phyloP scores from a whole-genome alignment of 805 yeast species.

The Candida maltosa region DNA sequence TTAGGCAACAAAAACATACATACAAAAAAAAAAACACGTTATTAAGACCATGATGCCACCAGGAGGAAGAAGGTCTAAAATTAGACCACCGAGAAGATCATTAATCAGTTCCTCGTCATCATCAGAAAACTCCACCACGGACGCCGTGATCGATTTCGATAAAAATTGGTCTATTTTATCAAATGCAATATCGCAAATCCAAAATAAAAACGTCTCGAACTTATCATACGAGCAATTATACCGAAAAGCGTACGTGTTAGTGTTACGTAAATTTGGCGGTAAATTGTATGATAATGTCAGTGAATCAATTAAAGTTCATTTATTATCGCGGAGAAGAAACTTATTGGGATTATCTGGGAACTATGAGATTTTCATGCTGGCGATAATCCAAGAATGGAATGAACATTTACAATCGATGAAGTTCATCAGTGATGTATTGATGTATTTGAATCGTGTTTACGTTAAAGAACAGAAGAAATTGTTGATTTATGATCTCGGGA shows the following conservation, averaged over 20 bases:
- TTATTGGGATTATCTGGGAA: slow-evolving; percentile 16
- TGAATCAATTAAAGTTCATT: slow-evolving; percentile 43
- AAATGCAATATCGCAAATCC: slow-evolving; percentile 70
- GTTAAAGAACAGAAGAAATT: slow-evolving; percentile 66
- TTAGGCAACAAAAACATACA: no score
- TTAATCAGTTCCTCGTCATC: slow-evolving; percentile 16
- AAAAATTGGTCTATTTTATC: slow-evolving; percentile 64
- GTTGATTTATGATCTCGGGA: slow-evolving; percentile 69
- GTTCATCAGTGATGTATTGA: slow-evolving; percentile 76
- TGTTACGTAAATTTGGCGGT: slow-evolving; percentile 65
- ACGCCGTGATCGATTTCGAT: slow-evolving; percentile 50
- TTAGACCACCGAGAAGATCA: slow-evolving; percentile 61
- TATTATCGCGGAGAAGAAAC: slow-evolving; percentile 22
- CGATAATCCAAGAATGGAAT: slow-evolving; percentile 54
- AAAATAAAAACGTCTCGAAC: slow-evolving; percentile 64
- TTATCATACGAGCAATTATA: slow-evolving; percentile 82
- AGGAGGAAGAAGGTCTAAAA: slow-evolving; percentile 50
- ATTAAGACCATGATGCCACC: no score
- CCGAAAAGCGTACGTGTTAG: slow-evolving; percentile 73
- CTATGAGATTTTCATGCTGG: slow-evolving; percentile 32
- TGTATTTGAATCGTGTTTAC: slow-evolving; percentile 85
- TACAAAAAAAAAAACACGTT: no score
- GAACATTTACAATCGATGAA: slow-evolving; percentile 71
- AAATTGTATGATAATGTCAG: slow-evolving; percentile 61
- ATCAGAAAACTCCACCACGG: slow-evolving; percentile 16